Evolutionary conservation across 1,139 yeast species (phyloP), one percentile per base, ranked within the genome.

Genomic region (Suhomyces atakaporum): DNA sequence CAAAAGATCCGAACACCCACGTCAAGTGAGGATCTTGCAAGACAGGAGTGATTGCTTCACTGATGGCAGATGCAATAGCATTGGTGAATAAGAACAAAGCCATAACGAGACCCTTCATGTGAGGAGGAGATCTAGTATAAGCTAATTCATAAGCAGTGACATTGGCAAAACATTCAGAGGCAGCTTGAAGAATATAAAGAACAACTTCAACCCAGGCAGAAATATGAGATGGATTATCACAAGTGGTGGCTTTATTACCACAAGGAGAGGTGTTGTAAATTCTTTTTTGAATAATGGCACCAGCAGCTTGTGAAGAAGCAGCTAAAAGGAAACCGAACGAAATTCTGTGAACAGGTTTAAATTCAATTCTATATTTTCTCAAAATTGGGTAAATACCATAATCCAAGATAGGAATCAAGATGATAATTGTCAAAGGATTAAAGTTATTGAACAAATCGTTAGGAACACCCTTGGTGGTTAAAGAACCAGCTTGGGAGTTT

Each of bases 91-190:
- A 66, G 66, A 80, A 80, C 40, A 83, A 57, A 5, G 89, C 79
- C 77, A 80, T 74, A 34, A 81, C 84, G 45, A 82, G 69, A 35
- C 85, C 79, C 56, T 80, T 79, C 84, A 81, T 78, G 31, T 72
- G 66, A 10, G 73, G 77, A 33, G 89, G 87, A 21, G 88, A 75
- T 56, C 83, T 72, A 2, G 85, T 73, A 57, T 81, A 83, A 7
- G 89, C 88, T 50, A 81, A 68, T 58, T 81, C 88, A 51, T 81
- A 79, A 39, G 79, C 84, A 12, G 88, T 79, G 35, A 80, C 76
- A 43, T 66, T 77, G 23, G 85, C 82, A 50, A 81, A 81, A 63
- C 85, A 80, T 60, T 82, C 89, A 41, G 84, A 78, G 16, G 76
- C 66, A 24, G 88, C 87, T 38, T 78, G 75, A 33, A 79, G 57